Evolutionary conservation across 495 filamentous ascomycete species (phyloP), one percentile per base, ranked within the genome.

Genomic region (Rostrohypoxylon terebratum): DNA sequence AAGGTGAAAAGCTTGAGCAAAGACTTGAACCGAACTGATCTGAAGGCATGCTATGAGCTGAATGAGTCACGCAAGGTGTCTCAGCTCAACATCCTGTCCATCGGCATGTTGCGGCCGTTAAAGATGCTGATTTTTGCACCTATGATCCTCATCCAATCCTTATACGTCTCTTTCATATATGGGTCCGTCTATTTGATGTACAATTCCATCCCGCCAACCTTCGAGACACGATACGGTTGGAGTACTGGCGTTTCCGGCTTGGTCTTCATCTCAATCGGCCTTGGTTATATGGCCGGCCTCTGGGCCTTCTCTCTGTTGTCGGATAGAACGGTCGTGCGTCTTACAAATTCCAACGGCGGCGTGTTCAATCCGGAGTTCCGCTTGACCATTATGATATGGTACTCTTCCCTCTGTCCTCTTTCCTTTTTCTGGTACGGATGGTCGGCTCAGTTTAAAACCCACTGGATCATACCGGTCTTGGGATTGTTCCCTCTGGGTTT

Each of bases 151-250:
- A 78, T 91, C 31, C 85, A 93, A 23, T 91, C 88, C 3, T 63
- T 92, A 3, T 94, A 93, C 79, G 89, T 93, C 80, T 86, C 90
- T 44, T 89, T 93, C 71, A 84, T 89, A 9, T 94, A 94, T 75
- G 90, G 90, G 11, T 89, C 90, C 42, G 80, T 94, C 13, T 94
- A 94, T 77, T 87, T 94, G 72, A 86, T 94, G 66, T 92, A 91
- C 81, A 90, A 88, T 57, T 88, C 89, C 8, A 88, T 91, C 75
- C 87, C 90, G 0, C 78, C 83, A 11, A 88, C 90, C 36, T 92
- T 89, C 70, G 77, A 83, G 20, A 70, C 76, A 16, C 80, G 82
- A 1, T 91, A 91, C 73, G 69, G 76, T 61, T 86, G 75, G 63
- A 50, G 69, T 3, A 75, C 74, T 2, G 73, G 74, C 3, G 16